Conservation (phyloP, 2,329 filamentous ascomycete species). For the Arthrobotrys iridis region DNA sequence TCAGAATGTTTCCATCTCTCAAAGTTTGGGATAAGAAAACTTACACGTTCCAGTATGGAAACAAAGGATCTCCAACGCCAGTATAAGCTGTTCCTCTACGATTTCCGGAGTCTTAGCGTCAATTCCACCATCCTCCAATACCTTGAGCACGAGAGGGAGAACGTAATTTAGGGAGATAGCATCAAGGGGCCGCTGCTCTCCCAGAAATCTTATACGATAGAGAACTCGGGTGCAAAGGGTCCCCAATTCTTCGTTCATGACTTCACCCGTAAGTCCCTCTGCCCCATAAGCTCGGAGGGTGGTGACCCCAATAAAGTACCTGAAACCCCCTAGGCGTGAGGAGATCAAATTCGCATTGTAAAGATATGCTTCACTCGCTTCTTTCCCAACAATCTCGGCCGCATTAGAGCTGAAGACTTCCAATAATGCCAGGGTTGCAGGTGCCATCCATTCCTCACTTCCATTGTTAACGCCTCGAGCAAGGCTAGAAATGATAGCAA, state of each 20-base stretch:
- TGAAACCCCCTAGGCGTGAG: slow-evolving; percentile 76
- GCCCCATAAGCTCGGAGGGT: slow-evolving; percentile 82
- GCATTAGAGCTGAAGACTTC: slow-evolving; percentile 81
- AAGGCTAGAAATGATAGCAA: slow-evolving; percentile 84
- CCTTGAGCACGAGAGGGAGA: slow-evolving; percentile 79
- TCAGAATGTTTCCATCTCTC: background rate
- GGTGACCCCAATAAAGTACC: slow-evolving; percentile 86
- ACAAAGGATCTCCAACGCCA: slow-evolving; percentile 86
- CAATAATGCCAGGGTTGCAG: slow-evolving; percentile 78
- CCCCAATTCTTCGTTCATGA: slow-evolving; percentile 57
- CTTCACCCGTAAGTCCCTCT: slow-evolving; percentile 68
- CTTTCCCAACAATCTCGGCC: slow-evolving; percentile 81
- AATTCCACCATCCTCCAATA: slow-evolving; percentile 82
- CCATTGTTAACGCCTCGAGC: slow-evolving; percentile 90
- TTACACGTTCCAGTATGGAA: slow-evolving; percentile 84
- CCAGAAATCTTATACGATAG: slow-evolving; percentile 87
- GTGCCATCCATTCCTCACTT: slow-evolving; percentile 85
- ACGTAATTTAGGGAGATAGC: slow-evolving; percentile 86
- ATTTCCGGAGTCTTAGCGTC: slow-evolving; percentile 76
- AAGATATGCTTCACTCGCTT: slow-evolving; percentile 80
- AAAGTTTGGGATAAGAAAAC: slow-evolving; percentile 54
- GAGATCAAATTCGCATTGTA: slow-evolving; percentile 79
- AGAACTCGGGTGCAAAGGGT: slow-evolving; percentile 84
- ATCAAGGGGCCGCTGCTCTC: slow-evolving; percentile 94
- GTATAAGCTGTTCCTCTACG: slow-evolving; percentile 85